phyloP scores from a whole-genome alignment of 805 yeast species.

The Spathaspora hagerdaliae region DNA sequence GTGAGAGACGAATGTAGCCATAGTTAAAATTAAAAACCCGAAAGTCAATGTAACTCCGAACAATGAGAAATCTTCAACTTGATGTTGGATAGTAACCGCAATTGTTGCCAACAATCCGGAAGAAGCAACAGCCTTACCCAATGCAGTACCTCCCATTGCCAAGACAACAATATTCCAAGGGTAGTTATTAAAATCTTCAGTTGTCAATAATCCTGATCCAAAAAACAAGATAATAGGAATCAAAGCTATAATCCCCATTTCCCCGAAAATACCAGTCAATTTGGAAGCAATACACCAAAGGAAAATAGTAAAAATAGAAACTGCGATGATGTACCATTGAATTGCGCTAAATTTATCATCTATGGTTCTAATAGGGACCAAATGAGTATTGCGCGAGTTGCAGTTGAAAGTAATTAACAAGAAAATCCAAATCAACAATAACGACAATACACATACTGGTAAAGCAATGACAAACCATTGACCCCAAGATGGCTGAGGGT shows the following conservation, averaged over 20 bases:
- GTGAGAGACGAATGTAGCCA: conserved; percentile 95
- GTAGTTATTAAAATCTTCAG: conserved; percentile 92
- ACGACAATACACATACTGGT: conserved; percentile 41
- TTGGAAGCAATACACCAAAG: conserved; percentile 88
- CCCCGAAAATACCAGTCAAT: conserved; percentile 74
- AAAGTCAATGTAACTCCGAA: conserved; percentile 74
- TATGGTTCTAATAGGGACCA: conserved; percentile 56
- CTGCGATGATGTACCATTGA: conserved; percentile 72
- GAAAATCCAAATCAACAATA: conserved; percentile 43
- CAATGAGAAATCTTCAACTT: conserved; percentile 64
- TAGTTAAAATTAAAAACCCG: conserved; percentile 73
- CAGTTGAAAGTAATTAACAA: conserved; percentile 55
- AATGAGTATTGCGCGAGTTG: conserved; percentile 40
- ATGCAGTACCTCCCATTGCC: conserved; percentile 97
- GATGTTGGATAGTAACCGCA: conserved; percentile 62
- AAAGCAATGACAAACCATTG: conserved; percentile 52
- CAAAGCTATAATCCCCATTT: conserved; percentile 94
- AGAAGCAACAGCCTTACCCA: conserved; percentile 92
- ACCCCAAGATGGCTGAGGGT: conserved; percentile 53
- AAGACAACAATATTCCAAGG: conserved; percentile 94
- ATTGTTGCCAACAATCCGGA: conserved; percentile 81
- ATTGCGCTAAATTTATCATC: conserved; percentile 64
- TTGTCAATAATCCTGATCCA: conserved; percentile 81
- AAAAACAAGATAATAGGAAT: conserved; percentile 88
- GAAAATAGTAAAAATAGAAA: conserved; percentile 67